phyloP scores from a whole-genome alignment of 495 filamentous ascomycete species.

The Elaphomyces granulatus region DNA sequence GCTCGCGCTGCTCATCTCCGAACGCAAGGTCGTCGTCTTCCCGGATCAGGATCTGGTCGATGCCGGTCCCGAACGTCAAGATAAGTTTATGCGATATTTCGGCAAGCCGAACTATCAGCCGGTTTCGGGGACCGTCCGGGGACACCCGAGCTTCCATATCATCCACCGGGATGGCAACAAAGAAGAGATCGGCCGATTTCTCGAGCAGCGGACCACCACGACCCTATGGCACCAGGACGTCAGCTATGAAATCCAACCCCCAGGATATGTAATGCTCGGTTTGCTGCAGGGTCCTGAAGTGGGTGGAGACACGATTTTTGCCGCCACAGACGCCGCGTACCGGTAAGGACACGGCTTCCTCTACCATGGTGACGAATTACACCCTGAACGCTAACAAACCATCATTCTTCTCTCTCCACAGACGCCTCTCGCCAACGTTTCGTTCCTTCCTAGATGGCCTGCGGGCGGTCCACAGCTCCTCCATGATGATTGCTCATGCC shows the following conservation, averaged over 20 bases:
- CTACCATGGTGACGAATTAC: no score
- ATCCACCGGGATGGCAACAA: slow-evolving; percentile 45
- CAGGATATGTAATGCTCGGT: slow-evolving; percentile 43
- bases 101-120: slow-evolving; percentile 48
- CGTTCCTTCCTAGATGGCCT: slow-evolving; percentile 60
- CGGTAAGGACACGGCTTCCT: slow-evolving; percentile 25
- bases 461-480: slow-evolving; percentile 57
- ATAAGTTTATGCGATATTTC: slow-evolving; percentile 41
- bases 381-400: no score
- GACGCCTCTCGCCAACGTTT: slow-evolving; percentile 49
- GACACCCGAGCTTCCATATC: slow-evolving; percentile 43
- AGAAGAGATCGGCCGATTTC: slow-evolving; percentile 39
- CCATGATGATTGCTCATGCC: slow-evolving; percentile 57
- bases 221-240: slow-evolving; percentile 49
- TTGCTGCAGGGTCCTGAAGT: slow-evolving; percentile 41
- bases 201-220: slow-evolving; percentile 39
- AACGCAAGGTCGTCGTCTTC: slow-evolving; percentile 68
- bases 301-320: slow-evolving; percentile 68
- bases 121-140: slow-evolving; percentile 37
- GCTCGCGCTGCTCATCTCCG: slow-evolving; percentile 58
- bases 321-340: slow-evolving; percentile 62
- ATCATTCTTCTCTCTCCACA: slow-evolving; percentile 1
- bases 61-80: slow-evolving; percentile 48
- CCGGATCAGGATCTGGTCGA: slow-evolving; percentile 57
- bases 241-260: slow-evolving; percentile 44